Conservation (phyloP, 2,329 filamentous ascomycete species). For the Epichloe typhina region DNA sequence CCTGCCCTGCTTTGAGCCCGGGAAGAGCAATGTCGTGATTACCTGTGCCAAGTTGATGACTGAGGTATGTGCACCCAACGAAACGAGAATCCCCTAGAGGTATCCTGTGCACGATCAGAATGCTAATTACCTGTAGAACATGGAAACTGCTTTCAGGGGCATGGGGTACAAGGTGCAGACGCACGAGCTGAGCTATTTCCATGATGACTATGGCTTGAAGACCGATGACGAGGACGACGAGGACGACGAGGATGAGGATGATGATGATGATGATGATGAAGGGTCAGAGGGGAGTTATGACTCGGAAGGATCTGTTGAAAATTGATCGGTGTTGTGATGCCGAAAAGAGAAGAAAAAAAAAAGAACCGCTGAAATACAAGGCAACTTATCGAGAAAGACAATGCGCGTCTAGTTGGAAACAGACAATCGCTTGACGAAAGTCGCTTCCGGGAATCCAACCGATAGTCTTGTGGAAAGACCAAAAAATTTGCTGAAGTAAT, state of each 20-base stretch:
- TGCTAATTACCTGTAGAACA: conserved; percentile 36
- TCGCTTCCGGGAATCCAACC: no score
- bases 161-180: conserved; percentile 70
- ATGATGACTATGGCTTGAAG: conserved; percentile 80
- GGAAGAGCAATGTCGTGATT: conserved; percentile 71
- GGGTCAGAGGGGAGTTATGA: conserved; percentile 4
- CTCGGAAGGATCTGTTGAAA: conserved; percentile 1
- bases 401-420: not conserved
- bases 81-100: no score
- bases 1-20: conserved; percentile 65
- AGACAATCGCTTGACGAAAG: no score
- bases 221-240: conserved; percentile 46
- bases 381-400: not conserved
- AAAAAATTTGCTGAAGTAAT: not conserved
- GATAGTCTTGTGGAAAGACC: no score
- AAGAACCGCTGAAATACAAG: not conserved
- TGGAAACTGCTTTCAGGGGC: conserved; percentile 59
- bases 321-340: not conserved
- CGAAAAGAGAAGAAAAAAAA: not conserved
- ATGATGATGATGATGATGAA: conserved; percentile 11
- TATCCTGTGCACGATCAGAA: conserved; percentile 19
- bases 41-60: conserved; percentile 78
- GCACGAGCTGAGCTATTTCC: conserved; percentile 63
- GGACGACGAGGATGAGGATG: conserved; percentile 16
- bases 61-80: conserved; percentile 47